phyloP scores from a whole-genome alignment of 208 protist species.

The Acanthamoeba lenticulata region DNA sequence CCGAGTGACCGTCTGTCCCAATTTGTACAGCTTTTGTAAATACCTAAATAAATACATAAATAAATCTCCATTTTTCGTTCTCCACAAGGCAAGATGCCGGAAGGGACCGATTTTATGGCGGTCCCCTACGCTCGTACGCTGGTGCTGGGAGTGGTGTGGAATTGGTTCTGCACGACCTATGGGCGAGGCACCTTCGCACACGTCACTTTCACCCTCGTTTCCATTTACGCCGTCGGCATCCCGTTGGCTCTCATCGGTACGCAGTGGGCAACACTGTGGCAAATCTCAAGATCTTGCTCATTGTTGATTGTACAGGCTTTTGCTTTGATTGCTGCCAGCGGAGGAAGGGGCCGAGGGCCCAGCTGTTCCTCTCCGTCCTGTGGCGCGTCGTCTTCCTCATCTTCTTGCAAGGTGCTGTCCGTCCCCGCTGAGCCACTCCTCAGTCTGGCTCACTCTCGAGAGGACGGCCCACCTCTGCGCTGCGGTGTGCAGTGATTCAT shows the following conservation, averaged over 20 bases:
- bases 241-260: background rate
- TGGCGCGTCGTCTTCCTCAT: constrained; percentile 27
- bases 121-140: background rate
- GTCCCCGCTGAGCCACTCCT: background rate
- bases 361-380: background rate
- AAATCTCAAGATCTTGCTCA: background rate
- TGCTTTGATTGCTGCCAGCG: background rate
- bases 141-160: background rate
- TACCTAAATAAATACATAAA: too few species aligned
- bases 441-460: background rate
- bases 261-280: background rate
- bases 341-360: background rate
- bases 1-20: too few species aligned
- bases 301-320: background rate
- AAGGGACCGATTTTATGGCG: background rate
- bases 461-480: background rate
- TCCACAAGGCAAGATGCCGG: background rate
- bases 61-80: too few species aligned
- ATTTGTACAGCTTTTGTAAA: too few species aligned
- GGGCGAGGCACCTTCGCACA: background rate
- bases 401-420: background rate
- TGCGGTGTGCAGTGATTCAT: background rate
- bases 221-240: background rate
- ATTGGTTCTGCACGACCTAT: constrained; percentile 7
- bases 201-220: constrained; percentile 11